These are phyloP conservation scores for Emmonsiellopsis sp. DNA, from an alignment of 2,329 filamentous ascomycete genomes.

Conservation along the genomic window DNA sequence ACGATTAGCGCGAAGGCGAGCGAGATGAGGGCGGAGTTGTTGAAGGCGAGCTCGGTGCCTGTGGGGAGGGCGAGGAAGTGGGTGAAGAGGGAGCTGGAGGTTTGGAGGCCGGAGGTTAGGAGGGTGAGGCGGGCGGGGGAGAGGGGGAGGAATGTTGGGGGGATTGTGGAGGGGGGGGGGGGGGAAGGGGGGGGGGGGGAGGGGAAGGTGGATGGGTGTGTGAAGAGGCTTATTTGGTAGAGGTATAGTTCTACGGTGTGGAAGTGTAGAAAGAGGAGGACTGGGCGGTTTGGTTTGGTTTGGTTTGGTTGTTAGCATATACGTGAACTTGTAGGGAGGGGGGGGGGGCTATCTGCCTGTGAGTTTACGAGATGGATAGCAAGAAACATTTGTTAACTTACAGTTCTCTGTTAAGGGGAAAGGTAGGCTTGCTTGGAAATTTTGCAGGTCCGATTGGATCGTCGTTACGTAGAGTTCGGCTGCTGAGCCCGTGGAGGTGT, in stretches of 20 bases:
- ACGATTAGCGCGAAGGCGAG: conserved; percentile 24
- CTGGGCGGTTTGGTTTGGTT: conserved; percentile 11
- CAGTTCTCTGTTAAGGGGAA: conserved; percentile 21
- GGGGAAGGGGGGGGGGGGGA: too few relatives aligned
- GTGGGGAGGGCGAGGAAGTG: conserved; percentile 26
- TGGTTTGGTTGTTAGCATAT: not conserved
- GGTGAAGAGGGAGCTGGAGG: conserved; percentile 18
- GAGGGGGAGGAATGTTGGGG: conserved; percentile 10
- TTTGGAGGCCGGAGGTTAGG: conserved; percentile 1
- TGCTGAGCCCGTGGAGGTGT: conserved; percentile 11
- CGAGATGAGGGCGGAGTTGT: conserved; percentile 33
- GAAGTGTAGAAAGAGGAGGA: conserved; percentile 30
- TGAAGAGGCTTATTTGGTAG: conserved; percentile 29
- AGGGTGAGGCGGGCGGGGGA: conserved; percentile 13
- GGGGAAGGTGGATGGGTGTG: conserved; percentile 8
- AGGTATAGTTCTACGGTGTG: conserved; percentile 31
- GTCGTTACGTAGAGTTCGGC: conserved; percentile 22
- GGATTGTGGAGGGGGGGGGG: too few relatives aligned
- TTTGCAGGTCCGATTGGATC: conserved; percentile 23
- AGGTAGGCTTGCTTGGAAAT: conserved; percentile 20
- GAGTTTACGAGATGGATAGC: too few relatives aligned
- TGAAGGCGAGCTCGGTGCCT: conserved; percentile 26
- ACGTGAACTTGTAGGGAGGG: not conserved
- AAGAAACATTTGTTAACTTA: conserved; percentile 12
- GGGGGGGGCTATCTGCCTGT: too few relatives aligned